Base-by-base conservation (phyloP, 2,329 filamentous ascomycete species). In the Monosporascus sp. region DNA sequence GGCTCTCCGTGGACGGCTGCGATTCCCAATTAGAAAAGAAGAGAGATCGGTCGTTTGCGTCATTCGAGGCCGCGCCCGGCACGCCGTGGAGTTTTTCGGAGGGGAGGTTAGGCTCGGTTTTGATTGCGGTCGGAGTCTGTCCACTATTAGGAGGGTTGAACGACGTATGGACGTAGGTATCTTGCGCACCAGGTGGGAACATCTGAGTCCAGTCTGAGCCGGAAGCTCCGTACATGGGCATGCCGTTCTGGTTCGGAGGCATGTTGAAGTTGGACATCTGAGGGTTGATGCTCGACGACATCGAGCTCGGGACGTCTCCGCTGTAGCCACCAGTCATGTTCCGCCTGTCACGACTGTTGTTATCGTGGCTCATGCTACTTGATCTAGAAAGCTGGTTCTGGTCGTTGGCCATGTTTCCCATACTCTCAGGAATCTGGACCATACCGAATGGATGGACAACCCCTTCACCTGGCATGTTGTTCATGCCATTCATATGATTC, bases 151-250 rank as follows among this genome's bases (percentile, higher is more conserved):
- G 74, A 70, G 78, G 84, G 69, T 46, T 46, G 43, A 46, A 46
- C 43, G 80, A 77, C 69, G 76, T 76, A 73, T 77, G 81, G 76
- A 82, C 80, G 73, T 83, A 85, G 72, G 79, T 76, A 73, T 84
- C 77, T 73, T 86, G 82, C 75, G 82, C 79, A 80, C 84, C 85
- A 76, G 85, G 86, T 63, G 59, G 66, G 77, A 90, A 90, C 84
- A 91, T 88, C 70, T 87, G 82, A 67, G 86, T 81, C 87, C 87
- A 91, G 75, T 90, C 87, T 72, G 79, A 74, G 73, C 80, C 81
- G 63, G 81, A 80, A 68, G 76, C 77, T 66, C 76, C 78, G 70
- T 84, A 84, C 76, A 84, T 83, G 58, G 80, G 79, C 77, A 85
- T 81, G 67, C 82, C 83, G 66, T 83, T 85, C 73, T 85, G 80